Evolutionary conservation across 371 early-diverging fungal genomes (phyloP).

Genomic region (Syncephalastrum racemosum): DNA sequence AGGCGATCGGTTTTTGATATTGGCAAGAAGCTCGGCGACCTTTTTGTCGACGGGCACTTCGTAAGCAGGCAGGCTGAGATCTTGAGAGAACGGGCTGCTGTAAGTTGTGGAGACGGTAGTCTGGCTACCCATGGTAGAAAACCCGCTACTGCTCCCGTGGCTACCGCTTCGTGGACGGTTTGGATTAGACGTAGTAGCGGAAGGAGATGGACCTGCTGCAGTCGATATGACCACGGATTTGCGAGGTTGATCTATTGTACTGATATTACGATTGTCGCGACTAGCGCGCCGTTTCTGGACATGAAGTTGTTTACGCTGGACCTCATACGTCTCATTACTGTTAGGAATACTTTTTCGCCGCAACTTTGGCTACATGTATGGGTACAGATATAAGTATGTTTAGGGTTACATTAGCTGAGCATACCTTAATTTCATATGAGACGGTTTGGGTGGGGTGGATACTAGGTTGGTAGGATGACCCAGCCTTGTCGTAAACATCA

Average conservation of each 20-base stretch:
- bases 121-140: conserved; percentile 5
- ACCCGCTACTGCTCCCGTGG: not conserved
- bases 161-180: no score
- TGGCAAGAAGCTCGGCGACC: conserved; percentile 10
- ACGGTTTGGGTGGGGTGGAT: conserved; percentile 15
- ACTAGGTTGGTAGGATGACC: conserved; percentile 10
- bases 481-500: no score
- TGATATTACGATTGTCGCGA: no score
- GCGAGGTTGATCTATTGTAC: no score
- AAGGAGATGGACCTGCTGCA: not conserved
- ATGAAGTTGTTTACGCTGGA: no score
- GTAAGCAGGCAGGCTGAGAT: no score
- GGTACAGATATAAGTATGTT: not conserved
- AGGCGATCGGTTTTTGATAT: conserved; percentile 13
- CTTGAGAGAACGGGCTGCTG: conserved; percentile 5
- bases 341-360: no score
- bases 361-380: no score
- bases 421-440: conserved; percentile 20
- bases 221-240: no score
- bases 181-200: not conserved
- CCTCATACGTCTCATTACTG: no score
- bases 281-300: no score
- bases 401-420: not conserved
- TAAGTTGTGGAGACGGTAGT: not conserved
- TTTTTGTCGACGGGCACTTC: conserved; percentile 8